Evolutionary conservation across 495 filamentous ascomycete species (phyloP), one percentile per base, ranked within the genome.

Genomic region (Chaetomidium leptoderma): DNA sequence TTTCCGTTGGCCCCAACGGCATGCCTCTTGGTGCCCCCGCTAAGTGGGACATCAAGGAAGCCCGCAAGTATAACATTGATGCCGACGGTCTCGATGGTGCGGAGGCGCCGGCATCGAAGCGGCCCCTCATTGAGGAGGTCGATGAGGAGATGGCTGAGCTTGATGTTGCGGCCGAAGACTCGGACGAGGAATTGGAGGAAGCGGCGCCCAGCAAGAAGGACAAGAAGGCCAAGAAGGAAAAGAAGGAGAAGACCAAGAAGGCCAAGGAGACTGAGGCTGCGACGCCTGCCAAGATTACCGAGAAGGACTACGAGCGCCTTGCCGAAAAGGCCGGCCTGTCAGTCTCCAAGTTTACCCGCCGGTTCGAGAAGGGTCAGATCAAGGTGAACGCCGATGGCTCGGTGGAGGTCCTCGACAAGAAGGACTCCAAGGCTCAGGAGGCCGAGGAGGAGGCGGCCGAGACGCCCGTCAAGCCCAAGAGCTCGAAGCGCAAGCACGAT

Each of bases 1-100:
- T 87, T 51, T 80, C 83, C 30, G 87, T 93, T 62, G 86, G 78
- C 26, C 90, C 90, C 59, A 86, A 86, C 64, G 89, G 85, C 55
- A 77, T 81, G 26, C 67, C 78, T 35, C 60, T 78, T 13, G 57
- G 58, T 40, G 67, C 71, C 21, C 81, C 89, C 32, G 77, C 83
- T 57, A 97, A 96, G 73, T 97, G 89, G 79, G 88, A 93, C 58
- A 74, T 97, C 64, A 95, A 92, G 73, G 90, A 97, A 66, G 87
- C 88, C n/a, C 82, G 91, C 65, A 95, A 92, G 73, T 98, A 98
- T 78, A 97, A 97, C 72, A 76, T 84, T 27, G 93, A 97, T 73
- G 93, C 90, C 46, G 93, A 98, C 74, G 91, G 92, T 21, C 67
- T 96, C 45, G 76, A 80, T 52, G 76, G 80, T 50, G 82, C 82